Base-by-base conservation (phyloP, 2,329 filamentous ascomycete species). In the Dryadomyces quercivorus region DNA sequence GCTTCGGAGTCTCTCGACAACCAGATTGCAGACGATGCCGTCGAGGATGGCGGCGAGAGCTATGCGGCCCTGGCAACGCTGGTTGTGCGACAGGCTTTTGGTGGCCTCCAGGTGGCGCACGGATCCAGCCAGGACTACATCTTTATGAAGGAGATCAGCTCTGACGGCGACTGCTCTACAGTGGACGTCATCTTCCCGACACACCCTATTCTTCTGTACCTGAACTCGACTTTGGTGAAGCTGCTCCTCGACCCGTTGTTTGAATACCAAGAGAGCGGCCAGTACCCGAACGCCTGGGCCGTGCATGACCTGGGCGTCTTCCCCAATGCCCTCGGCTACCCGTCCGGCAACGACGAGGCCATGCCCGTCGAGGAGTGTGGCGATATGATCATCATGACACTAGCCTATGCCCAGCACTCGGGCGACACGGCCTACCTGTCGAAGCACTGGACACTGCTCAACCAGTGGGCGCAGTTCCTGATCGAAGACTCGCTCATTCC, bases 111-210 rank as follows among this genome's bases (percentile, higher is more conserved):
- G 59, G 86, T 90, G 63, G 79, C 84, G 9, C 81, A 86, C 53
- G 86, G 86, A 15, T 71, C 80, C 3, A 73, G 83, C 1, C 77
- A 85, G 55, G 84, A 85, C 0, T 77, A 91, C 53, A 69, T 95
- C 15, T 95, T 95, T 70, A 70, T 94, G 53, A 95, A 95, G 66
- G 89, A 95, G 66, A 94, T 95, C 63, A 89, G 85, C 58, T 92
- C 86, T 3, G 85, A 94, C 64, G 88, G 89, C 43, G 92, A 95
- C 62, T 83, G 84, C 59, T 87, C 94, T 65, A 95, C 89, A 0
- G 88, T 94, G 18, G 87, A 91, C 69, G 86, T 93, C 46, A 89
- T 93, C 59, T 92, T 88, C 70, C 88, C 88, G 0, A 78, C 86
- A 0, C 89, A 88, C 66, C 86, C 88, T 0, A 90, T 91, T 72